These are phyloP conservation scores for Dothistroma septosporum DNA, from an alignment of 2,329 filamentous ascomycete species.

Conservation along the genomic window DNA sequence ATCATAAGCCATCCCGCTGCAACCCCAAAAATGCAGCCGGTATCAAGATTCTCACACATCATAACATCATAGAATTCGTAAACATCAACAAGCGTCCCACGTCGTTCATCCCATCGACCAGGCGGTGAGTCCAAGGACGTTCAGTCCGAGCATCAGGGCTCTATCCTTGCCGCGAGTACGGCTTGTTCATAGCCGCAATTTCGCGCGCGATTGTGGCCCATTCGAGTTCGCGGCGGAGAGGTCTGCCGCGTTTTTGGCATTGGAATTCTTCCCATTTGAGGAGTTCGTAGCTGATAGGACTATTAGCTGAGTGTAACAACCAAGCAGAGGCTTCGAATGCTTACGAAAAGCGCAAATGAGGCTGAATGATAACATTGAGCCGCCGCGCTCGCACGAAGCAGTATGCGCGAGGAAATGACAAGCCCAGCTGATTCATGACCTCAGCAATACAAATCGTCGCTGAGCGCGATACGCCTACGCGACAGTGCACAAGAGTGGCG, in stretches of 20 bases:
- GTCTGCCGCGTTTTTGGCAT: constrained; percentile 51
- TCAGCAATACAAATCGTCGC: constrained; percentile 99
- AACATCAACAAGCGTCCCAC: constrained; percentile 6
- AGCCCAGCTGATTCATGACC: constrained; percentile 75
- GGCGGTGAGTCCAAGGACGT: constrained; percentile 1
- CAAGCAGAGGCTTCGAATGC: constrained; percentile 16
- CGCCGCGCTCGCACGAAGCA: constrained; percentile 91
- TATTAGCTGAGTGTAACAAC: constrained; percentile 1
- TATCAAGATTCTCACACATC: constrained; percentile 1
- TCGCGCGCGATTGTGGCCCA: constrained; percentile 86
- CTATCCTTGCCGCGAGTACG: constrained; percentile 66
- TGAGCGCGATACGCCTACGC: constrained; percentile 90
- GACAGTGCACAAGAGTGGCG: constrained; percentile 90
- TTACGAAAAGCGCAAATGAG: constrained; percentile 84
- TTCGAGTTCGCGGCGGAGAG: constrained; percentile 73
- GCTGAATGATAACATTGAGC: constrained; percentile 97
- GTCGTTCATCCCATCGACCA: background rate
- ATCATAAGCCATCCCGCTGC: background rate
- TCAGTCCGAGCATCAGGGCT: background rate
- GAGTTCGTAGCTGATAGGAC: constrained; percentile 63
- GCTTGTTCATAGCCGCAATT: constrained; percentile 92
- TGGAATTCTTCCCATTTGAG: constrained; percentile 91
- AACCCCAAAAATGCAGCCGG: background rate
- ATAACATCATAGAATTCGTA: constrained; percentile 13
- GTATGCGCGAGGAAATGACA: constrained; percentile 89